Evolutionary conservation across 2,329 filamentous ascomycete genomes (phyloP).

Genomic region (Fusarium pilosicola): DNA sequence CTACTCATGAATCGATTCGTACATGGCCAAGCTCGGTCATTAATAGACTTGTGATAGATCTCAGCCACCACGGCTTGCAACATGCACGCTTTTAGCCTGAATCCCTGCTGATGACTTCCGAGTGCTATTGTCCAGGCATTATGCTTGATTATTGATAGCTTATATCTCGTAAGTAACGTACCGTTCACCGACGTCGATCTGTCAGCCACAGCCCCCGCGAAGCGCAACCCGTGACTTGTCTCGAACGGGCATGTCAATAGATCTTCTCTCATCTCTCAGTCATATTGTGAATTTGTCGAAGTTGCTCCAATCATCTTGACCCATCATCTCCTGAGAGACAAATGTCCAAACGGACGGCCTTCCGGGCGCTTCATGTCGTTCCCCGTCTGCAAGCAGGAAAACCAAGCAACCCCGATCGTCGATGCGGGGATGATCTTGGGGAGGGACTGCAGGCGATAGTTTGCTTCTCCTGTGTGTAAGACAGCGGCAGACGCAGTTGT

Average conservation of each 20-base stretch:
- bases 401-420: conserved; percentile 26
- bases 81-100: conserved; percentile 20
- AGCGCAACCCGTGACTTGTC: conserved; percentile 36
- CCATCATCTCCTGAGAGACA: conserved; percentile 6
- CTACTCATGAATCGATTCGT: conserved; percentile 7
- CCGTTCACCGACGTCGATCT: conserved; percentile 25
- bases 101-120: neutral
- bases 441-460: conserved; percentile 24
- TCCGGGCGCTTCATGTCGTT: conserved; percentile 32
- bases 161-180: conserved; percentile 3
- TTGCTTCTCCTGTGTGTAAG: conserved; percentile 14
- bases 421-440: conserved; percentile 11
- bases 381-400: conserved; percentile 14
- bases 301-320: conserved; percentile 28
- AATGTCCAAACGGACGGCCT: conserved; percentile 23
- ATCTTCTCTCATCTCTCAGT: conserved; percentile 29
- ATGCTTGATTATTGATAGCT: conserved; percentile 2
- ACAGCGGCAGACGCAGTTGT: conserved; percentile 12
- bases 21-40: conserved; percentile 10
- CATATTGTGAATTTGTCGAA: neutral
- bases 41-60: conserved; percentile 38
- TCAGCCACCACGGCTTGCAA: conserved; percentile 35
- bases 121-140: conserved; percentile 9
- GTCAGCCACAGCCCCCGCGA: conserved; percentile 38
- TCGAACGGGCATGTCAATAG: conserved; percentile 23